A percentile compares a stretch with the other conserved stretches of the same genome.
Evolutionary conservation across 192 early-diverging fungal genomes (phyloP).

Genomic region (Coemansia sp.): DNA sequence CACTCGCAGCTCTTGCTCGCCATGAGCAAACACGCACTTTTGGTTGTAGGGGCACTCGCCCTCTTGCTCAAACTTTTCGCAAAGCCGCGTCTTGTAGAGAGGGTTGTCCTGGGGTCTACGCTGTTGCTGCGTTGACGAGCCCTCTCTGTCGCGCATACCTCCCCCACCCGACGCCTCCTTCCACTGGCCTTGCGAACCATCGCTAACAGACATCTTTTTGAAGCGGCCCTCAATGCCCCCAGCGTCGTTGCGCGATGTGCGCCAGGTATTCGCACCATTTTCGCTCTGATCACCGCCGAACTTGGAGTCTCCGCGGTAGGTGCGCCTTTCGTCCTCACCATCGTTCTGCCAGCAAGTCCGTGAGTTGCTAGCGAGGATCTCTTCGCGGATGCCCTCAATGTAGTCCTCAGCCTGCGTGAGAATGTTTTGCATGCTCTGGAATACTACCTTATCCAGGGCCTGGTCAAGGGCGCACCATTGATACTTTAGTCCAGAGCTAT

Average conservation of each 20-base stretch:
- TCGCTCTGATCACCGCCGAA: background rate
- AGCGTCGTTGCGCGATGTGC: constrained; percentile 16
- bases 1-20: constrained; percentile 54
- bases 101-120: constrained; percentile 62
- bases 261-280: constrained; percentile 18
- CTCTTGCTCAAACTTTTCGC: constrained; percentile 79
- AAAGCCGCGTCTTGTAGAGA: constrained; percentile 84
- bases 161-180: background rate
- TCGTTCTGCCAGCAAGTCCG: constrained; percentile 41
- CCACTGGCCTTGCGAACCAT: constrained; percentile 6
- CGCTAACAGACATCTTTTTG: constrained; percentile 18
- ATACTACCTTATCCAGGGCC: constrained; percentile 67
- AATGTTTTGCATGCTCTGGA: constrained; percentile 82
- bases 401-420: constrained; percentile 65
- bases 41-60: constrained; percentile 90
- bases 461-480: constrained; percentile 67
- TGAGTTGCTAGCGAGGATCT: constrained; percentile 25
- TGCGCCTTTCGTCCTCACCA: constrained; percentile 40
- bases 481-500: constrained; percentile 67
- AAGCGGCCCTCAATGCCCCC: constrained; percentile 26
- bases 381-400: constrained; percentile 58
- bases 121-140: constrained; percentile 23
- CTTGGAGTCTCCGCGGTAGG: constrained; percentile 13
- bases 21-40: constrained; percentile 91
- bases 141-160: constrained; percentile 2